Percentiles rank a stretch among this genome's conserved stretches.
These are phyloP conservation scores for Celoporthe dispersa DNA, from an alignment of 2,329 filamentous ascomycete species.

Conservation along the genomic window DNA sequence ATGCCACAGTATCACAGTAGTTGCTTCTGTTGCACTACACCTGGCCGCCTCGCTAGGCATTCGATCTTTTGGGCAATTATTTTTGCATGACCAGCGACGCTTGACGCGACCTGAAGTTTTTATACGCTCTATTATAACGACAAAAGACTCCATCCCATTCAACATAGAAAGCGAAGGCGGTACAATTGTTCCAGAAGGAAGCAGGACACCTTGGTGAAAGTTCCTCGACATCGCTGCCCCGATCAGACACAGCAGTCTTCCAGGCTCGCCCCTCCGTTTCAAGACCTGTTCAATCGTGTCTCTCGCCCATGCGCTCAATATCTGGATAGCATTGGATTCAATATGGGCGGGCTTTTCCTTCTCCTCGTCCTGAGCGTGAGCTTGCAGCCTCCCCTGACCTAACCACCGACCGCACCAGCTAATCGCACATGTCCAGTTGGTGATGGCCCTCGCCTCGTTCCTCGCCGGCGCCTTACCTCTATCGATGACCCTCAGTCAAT, in stretches of 20 bases:
- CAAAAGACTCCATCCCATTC: neutral
- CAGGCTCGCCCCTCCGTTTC: neutral
- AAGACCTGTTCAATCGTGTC: conserved; percentile 1
- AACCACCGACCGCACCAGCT: conserved; percentile 29
- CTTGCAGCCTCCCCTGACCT: conserved; percentile 33
- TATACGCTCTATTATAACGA: neutral
- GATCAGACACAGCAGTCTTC: neutral
- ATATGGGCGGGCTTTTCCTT: conserved; percentile 40
- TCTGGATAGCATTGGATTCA: conserved; percentile 18
- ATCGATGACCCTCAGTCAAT: conserved; percentile 83
- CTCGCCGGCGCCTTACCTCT: conserved; percentile 89
- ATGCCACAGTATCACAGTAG: neutral
- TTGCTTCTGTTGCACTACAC: conserved; percentile 5
- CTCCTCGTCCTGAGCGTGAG: conserved; percentile 40
- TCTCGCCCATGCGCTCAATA: conserved; percentile 20
- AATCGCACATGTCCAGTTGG: conserved; percentile 36
- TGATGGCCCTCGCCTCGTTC: conserved; percentile 67
- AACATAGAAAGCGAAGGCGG: neutral
- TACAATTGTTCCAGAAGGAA: neutral
- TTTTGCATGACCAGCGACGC: neutral
- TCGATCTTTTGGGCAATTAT: neutral
- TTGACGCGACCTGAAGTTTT: neutral
- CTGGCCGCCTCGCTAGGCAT: neutral
- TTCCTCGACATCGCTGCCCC: conserved; percentile 1
- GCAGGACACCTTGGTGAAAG: neutral